Evolutionary conservation across 192 early-diverging fungal species (phyloP), one percentile per base, ranked within the genome.

Genomic region (Podila horticola): DNA sequence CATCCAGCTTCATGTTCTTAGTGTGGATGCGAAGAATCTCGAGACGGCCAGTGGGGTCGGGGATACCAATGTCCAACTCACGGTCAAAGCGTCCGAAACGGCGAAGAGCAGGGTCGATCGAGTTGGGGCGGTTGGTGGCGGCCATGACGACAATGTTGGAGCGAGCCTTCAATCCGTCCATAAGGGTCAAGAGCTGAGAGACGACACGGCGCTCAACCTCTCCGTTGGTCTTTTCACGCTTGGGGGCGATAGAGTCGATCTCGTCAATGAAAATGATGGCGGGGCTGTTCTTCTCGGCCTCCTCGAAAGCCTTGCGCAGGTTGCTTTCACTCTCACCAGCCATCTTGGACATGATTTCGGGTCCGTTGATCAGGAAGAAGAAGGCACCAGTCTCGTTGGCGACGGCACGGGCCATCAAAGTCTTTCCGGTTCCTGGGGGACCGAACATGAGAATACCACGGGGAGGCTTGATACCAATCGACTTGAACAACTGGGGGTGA

Each of bases 291-390:
- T 96, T 97, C 84, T 97, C 96, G 24, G 98, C 98, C 83, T 99
- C 98, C 74, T 98, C 97, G 69, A 99, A 99, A 10, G 96, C 97
- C 87, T 99, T 98, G 66, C 98, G 92, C 75, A 99, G 77, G 82
- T 99, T 99, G 65, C 91, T 93, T 88, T 99, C 98, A 70, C 94
- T 95, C 84, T 99, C 98, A 79, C 98, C 98, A 58, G 98, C 97
- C 98, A 99, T 99, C 88, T 98, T 98, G 74, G 95, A 97, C 97
- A 99, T 98, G 77, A 99, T 98, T 82, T 98, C 97, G 62, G 98
- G 98, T 45, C 97, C 98, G 79, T 98, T 98, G 87, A 99, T 98
- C 62, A 97, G 84, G 87, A 99, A 98, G 91, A 99, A 97, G 93
- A 98, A 98, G 19, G 97, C 98, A 33, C 98, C 98, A 36, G 97